A percentile compares a stretch with the other conserved stretches of the same genome.
Evolutionary conservation across 768 basidiomycete species (phyloP).

Genomic region (Boletus speciosus): DNA sequence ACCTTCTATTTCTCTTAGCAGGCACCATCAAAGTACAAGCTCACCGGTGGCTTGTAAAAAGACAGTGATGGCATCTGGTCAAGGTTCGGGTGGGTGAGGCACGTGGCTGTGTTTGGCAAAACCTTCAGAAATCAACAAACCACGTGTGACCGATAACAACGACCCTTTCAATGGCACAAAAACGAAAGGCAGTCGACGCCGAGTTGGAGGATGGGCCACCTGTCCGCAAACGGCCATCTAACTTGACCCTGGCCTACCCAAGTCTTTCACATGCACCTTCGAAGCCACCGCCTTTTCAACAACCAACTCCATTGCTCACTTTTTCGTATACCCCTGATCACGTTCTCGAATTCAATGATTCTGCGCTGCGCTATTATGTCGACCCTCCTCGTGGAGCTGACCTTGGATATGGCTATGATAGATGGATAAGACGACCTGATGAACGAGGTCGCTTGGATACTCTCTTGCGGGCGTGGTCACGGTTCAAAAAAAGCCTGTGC

Average conservation of each 20-base stretch:
- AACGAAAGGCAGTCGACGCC: slow-evolving; percentile 24
- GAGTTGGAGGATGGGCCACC: slow-evolving; percentile 7
- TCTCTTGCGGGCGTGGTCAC: slow-evolving; percentile 56
- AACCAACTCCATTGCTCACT: slow-evolving; percentile 62
- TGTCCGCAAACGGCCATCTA: slow-evolving; percentile 1
- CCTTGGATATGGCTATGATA: slow-evolving; percentile 67
- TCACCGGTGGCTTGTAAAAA: neutral
- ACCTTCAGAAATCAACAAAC: slow-evolving; percentile 20
- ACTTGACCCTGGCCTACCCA: slow-evolving; percentile 20
- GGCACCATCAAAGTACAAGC: too few relatives aligned
- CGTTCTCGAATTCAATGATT: slow-evolving; percentile 60
- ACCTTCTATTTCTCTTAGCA: too few relatives aligned
- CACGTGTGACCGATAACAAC: neutral
- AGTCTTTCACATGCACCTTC: slow-evolving; percentile 17
- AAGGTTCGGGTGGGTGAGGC: neutral
- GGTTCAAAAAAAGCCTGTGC: slow-evolving; percentile 37
- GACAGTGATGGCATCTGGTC: neutral
- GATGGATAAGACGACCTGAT: slow-evolving; percentile 66
- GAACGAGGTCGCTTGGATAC: slow-evolving; percentile 65
- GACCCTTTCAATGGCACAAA: slow-evolving; percentile 21
- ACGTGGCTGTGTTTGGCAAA: slow-evolving; percentile 27
- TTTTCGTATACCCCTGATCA: slow-evolving; percentile 67
- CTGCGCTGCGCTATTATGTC: slow-evolving; percentile 68
- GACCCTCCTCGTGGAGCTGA: slow-evolving; percentile 65
- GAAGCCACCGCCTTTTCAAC: slow-evolving; percentile 54